Percentiles rank a stretch among this genome's conserved stretches.
Conservation (phyloP, 305 asterid genomes). For the Rubia tinctorum region DNA sequence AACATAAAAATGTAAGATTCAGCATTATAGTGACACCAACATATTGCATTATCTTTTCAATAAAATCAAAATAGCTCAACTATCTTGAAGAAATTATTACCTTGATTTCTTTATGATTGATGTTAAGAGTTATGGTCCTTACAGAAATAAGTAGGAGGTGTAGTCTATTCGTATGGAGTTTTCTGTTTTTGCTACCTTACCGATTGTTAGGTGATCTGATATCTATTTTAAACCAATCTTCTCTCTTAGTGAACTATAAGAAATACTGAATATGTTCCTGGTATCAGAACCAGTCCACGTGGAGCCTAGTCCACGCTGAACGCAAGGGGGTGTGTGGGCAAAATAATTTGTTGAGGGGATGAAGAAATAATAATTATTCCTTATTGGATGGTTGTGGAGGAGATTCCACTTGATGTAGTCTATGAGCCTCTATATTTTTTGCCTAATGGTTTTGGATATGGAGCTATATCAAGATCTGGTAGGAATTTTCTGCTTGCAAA, state of each 20-base stretch:
- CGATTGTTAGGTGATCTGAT: neutral
- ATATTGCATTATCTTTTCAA: neutral
- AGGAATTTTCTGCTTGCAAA: neutral
- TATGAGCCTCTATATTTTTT: too few species aligned
- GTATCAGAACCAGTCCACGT: neutral
- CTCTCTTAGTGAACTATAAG: neutral
- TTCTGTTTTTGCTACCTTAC: too few species aligned
- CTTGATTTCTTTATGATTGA: neutral
- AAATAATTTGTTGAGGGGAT: neutral
- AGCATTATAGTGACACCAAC: neutral
- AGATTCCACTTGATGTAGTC: neutral
- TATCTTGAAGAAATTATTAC: neutral
- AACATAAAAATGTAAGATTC: neutral
- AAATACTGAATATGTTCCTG: neutral
- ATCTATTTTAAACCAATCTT: neutral
- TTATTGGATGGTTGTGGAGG: neutral
- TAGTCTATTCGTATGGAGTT: too few species aligned
- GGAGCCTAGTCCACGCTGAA: neutral
- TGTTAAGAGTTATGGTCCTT: neutral
- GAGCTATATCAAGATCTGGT: neutral
- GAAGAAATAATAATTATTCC: neutral
- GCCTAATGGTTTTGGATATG: neutral
- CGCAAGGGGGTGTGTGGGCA: neutral
- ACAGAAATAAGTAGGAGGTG: neutral
- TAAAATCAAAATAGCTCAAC: neutral